Evolutionary conservation across 805 yeast species (phyloP), one percentile per base, ranked within the genome.

Genomic region (Candida pseudoglaebosa): DNA sequence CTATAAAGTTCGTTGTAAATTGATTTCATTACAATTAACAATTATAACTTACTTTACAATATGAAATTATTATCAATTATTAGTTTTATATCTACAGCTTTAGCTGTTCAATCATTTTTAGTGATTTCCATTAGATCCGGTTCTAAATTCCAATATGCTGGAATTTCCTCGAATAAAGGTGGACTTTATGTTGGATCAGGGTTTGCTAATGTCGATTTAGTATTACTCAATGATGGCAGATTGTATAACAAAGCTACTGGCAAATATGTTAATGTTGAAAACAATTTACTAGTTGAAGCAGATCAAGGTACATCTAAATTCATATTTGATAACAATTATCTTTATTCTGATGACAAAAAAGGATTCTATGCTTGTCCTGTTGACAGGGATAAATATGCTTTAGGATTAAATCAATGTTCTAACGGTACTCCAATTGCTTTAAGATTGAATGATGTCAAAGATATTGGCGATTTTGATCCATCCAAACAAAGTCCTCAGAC

Each of bases 391-490:
- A 41, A 38, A 16, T 55, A 29, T 42, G 51, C 54, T 5, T 56
- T 61, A 44, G 41, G 59, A 28, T 47, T 38, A 39, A 53, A 54
- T 24, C 49, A 49, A 35, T 59, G 65, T 35, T 37, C 40, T 15
- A 62, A 61, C 7, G 67, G 62, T 14, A 54, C 54, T 21, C 54
- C 49, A 21, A 53, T 61, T 42, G 53, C 48, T 15, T 57, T 59
- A 50, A 43, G 37, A 18, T 53, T 50, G 15, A 46, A 50, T 18
- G 36, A 43, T 33, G 36, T 13, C 7, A n/a, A n/a, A 14, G 4
- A 13, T 14, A 17, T 13, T 21, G 24, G 16, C 18, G 22, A 33
- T 18, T 19, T 22, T 22, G 20, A 32, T 19, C 34, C 24, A 22
- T 22, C 24, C 24, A 8, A 10, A n/a, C n/a, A n/a, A n/a, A n/a